Evolutionary conservation across 306 rosid genomes (phyloP), one percentile per base, ranked within the genome.

Genomic region (Calophaca sinica): DNA sequence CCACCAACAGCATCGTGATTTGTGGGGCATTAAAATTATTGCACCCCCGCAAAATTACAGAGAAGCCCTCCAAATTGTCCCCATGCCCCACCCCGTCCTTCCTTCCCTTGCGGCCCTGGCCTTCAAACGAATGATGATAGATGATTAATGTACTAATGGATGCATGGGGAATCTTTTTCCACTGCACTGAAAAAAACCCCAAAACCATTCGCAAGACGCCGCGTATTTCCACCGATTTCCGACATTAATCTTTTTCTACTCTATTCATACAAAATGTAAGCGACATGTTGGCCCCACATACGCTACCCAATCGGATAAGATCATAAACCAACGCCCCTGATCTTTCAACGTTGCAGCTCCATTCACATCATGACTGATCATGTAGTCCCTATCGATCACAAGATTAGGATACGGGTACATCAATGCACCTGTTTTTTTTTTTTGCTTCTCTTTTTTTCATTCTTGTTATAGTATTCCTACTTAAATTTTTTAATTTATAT

Each of bases 181-280:
- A 55, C 5, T 57, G 9, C 7, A 2, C 38, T 7, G 0, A 9
- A n/a, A 51, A 51, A 36, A 38, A 8, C 4, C 36, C 5, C 1
- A 46, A 31, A 70, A 77, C 82, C 85, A 81, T 72, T 67, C 63
- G 51, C 93, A 20, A 1, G 62, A 72, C 67, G 90, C 93, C 90
- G 90, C 90, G 86, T 86, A 82, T 68, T 54, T 35, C 73, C 69
- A 39, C 1, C 12, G 7, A 2, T 26, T 9, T 39, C 39, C 39
- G 10, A 13, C 60, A 58, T 39, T n/a, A 29, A 9, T 62, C 5
- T 2, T 20, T 20, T 20, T 20, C 26, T 1, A 20, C 26, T 0
- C 7, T 6, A 58, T 28, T 45, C 2, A 2, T 14, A 33, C 9
- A 14, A 69, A 51, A 51, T 51, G 65, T 7, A 5, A 50, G 12